Conservation (phyloP, 495 filamentous ascomycete genomes). For the Penicillium samsonianum region DNA sequence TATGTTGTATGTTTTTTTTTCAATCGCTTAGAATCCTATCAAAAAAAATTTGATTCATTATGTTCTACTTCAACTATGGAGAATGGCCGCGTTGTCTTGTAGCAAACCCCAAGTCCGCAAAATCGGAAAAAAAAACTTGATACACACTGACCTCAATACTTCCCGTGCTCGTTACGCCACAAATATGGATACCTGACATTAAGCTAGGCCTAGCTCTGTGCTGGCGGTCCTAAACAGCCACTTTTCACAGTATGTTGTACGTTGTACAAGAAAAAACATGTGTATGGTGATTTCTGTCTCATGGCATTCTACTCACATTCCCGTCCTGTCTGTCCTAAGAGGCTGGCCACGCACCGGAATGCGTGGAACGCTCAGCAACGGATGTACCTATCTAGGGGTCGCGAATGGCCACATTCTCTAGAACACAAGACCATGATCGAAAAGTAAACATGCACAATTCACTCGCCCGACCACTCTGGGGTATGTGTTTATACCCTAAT, state of each 20-base stretch:
- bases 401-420: constrained; percentile 13
- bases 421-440: not conserved
- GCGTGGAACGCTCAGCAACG: not conserved
- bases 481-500: constrained; percentile 3
- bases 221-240: not conserved
- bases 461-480: constrained; percentile 1
- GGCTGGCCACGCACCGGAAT: constrained; percentile 12
- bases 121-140: not conserved
- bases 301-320: constrained; percentile 17
- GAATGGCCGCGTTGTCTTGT: not conserved
- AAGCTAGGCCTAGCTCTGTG: constrained; percentile 8
- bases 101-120: not conserved
- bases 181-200: constrained; percentile 11
- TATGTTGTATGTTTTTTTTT: constrained; percentile 1
- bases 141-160: not conserved
- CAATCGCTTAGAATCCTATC: constrained; percentile 8
- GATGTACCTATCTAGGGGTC: not conserved
- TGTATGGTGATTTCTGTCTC: not conserved
- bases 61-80: not conserved
- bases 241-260: constrained; percentile 1
- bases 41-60: not conserved
- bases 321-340: not conserved
- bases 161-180: constrained; percentile 14
- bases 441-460: not conserved
- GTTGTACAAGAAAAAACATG: not conserved